Evolutionary conservation across 1,139 yeast genomes (phyloP).

Genomic region (Williopsis jadinii): DNA sequence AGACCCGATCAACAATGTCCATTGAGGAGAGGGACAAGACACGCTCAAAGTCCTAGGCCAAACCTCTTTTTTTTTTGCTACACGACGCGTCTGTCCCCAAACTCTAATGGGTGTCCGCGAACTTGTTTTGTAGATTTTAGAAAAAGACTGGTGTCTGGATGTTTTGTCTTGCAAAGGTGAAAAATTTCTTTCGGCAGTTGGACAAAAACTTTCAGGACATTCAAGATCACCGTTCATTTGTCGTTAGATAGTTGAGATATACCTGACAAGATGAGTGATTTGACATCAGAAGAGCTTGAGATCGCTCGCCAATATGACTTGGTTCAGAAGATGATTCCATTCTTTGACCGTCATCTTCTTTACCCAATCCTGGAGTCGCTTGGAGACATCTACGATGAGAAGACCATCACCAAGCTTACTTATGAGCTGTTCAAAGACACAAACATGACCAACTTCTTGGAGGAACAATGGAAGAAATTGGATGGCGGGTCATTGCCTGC

Average conservation of each 20-base stretch:
- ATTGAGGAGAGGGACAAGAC: too few species aligned
- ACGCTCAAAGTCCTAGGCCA: too few species aligned
- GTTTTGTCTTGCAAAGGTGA: neutral
- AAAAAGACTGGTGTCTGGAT: neutral
- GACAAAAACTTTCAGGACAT: too few species aligned
- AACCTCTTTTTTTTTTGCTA: too few species aligned
- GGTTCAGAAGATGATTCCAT: conserved; percentile 44
- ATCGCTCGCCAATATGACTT: conserved; percentile 40
- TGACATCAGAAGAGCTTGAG: conserved; percentile 27
- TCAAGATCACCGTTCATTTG: too few species aligned
- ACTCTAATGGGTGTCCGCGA: too few species aligned
- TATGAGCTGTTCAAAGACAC: conserved; percentile 48
- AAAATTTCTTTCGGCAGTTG: neutral
- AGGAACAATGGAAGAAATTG: conserved; percentile 35
- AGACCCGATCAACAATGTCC: too few species aligned
- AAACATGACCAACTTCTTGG: conserved; percentile 44
- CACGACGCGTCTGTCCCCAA: too few species aligned
- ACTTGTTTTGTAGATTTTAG: too few species aligned
- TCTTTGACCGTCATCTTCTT: conserved; percentile 51
- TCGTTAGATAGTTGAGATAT: too few species aligned
- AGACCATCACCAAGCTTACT: conserved; percentile 37
- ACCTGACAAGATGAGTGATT: conserved; percentile 17
- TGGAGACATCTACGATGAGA: conserved; percentile 36
- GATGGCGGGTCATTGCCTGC: conserved; percentile 33
- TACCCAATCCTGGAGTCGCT: conserved; percentile 46